phyloP scores from a whole-genome alignment of 192 early-diverging fungal species.

The Chytriomyces sp. region DNA sequence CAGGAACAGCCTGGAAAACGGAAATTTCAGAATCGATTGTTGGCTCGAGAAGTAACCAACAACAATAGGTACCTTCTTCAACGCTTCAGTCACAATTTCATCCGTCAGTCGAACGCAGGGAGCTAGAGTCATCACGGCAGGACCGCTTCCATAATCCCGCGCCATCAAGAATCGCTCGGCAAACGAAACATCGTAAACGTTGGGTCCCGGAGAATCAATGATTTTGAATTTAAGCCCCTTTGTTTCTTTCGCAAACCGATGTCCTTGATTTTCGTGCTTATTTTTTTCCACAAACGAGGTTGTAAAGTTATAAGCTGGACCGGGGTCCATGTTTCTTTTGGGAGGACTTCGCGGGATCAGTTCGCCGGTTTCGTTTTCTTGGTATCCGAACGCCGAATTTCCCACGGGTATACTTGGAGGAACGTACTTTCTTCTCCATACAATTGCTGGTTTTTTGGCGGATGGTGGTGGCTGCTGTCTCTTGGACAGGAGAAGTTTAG shows the following conservation, averaged over 20 bases:
- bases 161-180: constrained; percentile 37
- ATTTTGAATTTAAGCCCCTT: constrained; percentile 43
- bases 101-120: constrained; percentile 59
- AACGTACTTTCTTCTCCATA: constrained; percentile 59
- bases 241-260: constrained; percentile 39
- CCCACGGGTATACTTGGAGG: constrained; percentile 59
- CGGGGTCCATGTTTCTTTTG: constrained; percentile 40
- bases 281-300: constrained; percentile 55
- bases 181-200: constrained; percentile 41
- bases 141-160: constrained; percentile 46
- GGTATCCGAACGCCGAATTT: constrained; percentile 52
- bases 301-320: constrained; percentile 50
- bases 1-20: constrained; percentile 21
- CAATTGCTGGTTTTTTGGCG: constrained; percentile 42
- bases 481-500: constrained; percentile 13
- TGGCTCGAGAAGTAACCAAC: neutral
- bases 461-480: neutral
- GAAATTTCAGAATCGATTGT: neutral
- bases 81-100: constrained; percentile 47
- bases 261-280: constrained; percentile 47
- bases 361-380: constrained; percentile 57
- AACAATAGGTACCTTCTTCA: constrained; percentile 47
- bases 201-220: constrained; percentile 48
- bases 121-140: constrained; percentile 60
- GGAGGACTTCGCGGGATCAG: constrained; percentile 56